phyloP scores from a whole-genome alignment of 495 filamentous ascomycete genomes.

The Lasiosphaeris hirsuta region DNA sequence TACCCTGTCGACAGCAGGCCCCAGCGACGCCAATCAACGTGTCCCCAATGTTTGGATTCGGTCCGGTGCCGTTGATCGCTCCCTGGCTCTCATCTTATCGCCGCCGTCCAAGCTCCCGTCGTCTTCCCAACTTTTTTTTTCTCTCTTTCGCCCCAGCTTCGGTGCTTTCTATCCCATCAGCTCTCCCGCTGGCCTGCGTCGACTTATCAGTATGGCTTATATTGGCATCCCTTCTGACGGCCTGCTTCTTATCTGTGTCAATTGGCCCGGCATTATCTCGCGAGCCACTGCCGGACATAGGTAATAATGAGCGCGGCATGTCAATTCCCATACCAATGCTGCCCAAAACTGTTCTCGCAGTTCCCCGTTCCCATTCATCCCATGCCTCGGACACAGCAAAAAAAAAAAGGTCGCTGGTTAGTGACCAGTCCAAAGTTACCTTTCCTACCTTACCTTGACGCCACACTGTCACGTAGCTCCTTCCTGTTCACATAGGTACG shows the following conservation, averaged over 20 bases:
- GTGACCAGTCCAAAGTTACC: no score
- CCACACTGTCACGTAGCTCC: conserved; percentile 6
- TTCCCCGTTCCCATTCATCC: no score
- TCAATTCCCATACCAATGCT: not conserved
- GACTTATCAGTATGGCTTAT: not conserved
- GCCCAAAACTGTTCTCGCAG: not conserved
- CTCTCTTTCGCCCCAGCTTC: not conserved
- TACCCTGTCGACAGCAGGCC: not conserved
- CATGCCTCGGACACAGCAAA: not conserved
- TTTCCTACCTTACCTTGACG: not conserved
- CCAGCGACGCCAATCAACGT: conserved; percentile 1
- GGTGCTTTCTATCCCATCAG: not conserved
- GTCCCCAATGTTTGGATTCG: not conserved
- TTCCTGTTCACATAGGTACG: not conserved
- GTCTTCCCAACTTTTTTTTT: not conserved
- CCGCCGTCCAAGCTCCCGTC: not conserved
- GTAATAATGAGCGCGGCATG: not conserved
- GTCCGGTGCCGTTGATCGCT: conserved; percentile 9
- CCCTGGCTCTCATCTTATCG: conserved; percentile 7
- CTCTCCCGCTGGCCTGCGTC: not conserved
- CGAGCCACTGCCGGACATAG: not conserved
- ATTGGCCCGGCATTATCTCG: conserved; percentile 1
- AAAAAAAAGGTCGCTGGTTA: no score
- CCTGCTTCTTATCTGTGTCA: not conserved
- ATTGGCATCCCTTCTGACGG: not conserved